phyloP scores from a whole-genome alignment of 768 basidiomycete genomes.

The Exsudoporus frostii region DNA sequence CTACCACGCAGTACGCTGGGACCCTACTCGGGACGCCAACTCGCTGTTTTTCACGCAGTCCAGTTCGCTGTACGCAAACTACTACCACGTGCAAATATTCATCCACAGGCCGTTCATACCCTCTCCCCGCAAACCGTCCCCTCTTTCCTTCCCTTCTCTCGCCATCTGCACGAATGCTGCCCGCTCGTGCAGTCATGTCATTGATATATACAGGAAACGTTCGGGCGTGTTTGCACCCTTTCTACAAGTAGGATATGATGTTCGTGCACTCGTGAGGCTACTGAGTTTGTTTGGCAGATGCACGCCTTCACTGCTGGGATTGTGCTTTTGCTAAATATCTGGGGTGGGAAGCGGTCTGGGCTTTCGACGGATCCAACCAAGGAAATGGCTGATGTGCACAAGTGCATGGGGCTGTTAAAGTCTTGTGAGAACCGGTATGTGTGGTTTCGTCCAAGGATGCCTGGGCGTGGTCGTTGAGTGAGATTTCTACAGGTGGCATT shows the following conservation, averaged over 20 bases:
- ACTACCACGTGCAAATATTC: slow-evolving; percentile 61
- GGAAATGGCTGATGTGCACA: slow-evolving; percentile 51
- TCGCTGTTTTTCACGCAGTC: slow-evolving; percentile 46
- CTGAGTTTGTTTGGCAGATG: slow-evolving; percentile 26
- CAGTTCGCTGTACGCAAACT: slow-evolving; percentile 47
- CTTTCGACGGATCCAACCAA: slow-evolving; percentile 37
- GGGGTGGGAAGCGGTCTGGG: slow-evolving; percentile 48
- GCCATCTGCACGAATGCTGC: slow-evolving; percentile 88
- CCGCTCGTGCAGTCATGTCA: slow-evolving; percentile 66
- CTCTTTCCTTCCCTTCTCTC: slow-evolving; percentile 56
- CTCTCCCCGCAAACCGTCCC: slow-evolving; percentile 48
- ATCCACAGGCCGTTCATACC: slow-evolving; percentile 82
- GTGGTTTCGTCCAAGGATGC: not conserved
- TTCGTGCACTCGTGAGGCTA: not conserved
- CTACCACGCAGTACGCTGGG: slow-evolving; percentile 38
- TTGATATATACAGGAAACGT: slow-evolving; percentile 53
- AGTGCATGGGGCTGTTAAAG: slow-evolving; percentile 44
- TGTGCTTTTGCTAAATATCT: slow-evolving; percentile 54
- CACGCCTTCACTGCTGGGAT: slow-evolving; percentile 47
- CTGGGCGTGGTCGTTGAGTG: not conserved
- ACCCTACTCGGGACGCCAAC: slow-evolving; percentile 38
- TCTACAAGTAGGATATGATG: slow-evolving; percentile 28
- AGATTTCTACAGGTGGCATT: slow-evolving; percentile 39
- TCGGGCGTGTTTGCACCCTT: slow-evolving; percentile 21
- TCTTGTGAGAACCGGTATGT: slow-evolving; percentile 35